Evolutionary conservation across 306 rosid genomes (phyloP), one percentile per base, ranked within the genome.

Genomic region (Malus orientalis): DNA sequence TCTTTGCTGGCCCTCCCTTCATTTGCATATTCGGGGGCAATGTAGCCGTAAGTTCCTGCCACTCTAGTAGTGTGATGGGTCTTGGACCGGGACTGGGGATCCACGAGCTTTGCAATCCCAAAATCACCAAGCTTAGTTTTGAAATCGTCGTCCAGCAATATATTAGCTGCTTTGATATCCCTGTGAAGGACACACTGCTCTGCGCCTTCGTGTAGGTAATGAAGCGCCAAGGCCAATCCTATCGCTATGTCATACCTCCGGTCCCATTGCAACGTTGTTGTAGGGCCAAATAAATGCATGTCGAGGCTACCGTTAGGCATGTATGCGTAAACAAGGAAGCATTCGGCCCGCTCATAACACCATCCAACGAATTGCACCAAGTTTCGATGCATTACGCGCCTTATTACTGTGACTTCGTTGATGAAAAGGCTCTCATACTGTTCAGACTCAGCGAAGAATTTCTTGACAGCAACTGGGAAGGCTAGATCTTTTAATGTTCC

Each of bases 231-330:
- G 36, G 65, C 89, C 6, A 87, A 78, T 0, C 91, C 89, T 22
- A 78, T 7, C 0, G 87, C 80, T 6, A 89, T 44, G 25, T 76
- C 85, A 78, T 85, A 89, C 63, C 93, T 76, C 20, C 58, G n/a
- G 3, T 69, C 73, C 90, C 93, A 89, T 14, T 76, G 54, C 9
- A 89, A 32, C 1, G 49, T 62, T 65, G 47, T 74, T 59, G 59
- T 82, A 47, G 81, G 79, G 8, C 88, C 85, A 33, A 83, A 89
- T 14, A 89, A 65, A 23, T 86, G 87, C 15, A 57, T 38, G n/a
- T 89, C 90, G 2, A 89, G 87, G 78, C 90, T 89, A 22, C 89
- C 85, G 33, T 89, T 86, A 1, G 86, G 82, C 93, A 89, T 83
- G 82, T 78, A 79, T 38, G 87, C 86, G 4, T 85, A 89, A 16